Evolutionary conservation across 208 protist species (phyloP).

Genomic region (Acanthamoeba culbertsoni): DNA sequence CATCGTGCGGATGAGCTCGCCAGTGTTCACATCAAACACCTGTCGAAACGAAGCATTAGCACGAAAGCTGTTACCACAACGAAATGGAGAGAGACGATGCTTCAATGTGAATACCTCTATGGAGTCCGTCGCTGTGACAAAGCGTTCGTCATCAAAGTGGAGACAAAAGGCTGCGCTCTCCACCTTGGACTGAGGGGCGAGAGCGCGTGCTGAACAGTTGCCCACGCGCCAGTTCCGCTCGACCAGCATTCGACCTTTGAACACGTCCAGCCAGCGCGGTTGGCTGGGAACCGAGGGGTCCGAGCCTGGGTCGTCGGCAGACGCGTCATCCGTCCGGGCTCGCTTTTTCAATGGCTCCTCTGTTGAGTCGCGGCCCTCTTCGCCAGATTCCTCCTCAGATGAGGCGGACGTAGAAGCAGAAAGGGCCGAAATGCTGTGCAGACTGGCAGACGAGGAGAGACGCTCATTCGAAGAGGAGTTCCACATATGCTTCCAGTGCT

Average conservation of each 20-base stretch:
- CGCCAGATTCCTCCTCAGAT: neutral
- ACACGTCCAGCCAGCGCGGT: conserved; percentile 15
- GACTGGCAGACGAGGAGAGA: neutral
- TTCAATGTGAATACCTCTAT: neutral
- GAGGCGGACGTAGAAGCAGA: neutral
- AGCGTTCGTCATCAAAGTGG: conserved; percentile 43
- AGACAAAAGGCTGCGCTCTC: conserved; percentile 46
- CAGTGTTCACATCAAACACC: conserved; percentile 44
- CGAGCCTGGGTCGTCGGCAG: neutral
- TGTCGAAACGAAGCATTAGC: neutral
- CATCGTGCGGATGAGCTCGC: conserved; percentile 42
- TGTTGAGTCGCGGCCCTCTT: neutral
- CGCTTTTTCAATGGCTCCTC: neutral
- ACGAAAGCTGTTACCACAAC: neutral
- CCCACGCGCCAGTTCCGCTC: neutral
- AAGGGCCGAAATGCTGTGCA: neutral
- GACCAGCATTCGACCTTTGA: conserved; percentile 18
- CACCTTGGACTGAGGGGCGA: neutral
- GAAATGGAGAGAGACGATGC: neutral
- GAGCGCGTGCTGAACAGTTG: neutral
- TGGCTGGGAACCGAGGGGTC: neutral
- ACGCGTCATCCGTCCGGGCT: neutral
- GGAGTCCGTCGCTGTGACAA: conserved; percentile 41
- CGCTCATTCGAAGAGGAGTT: neutral
- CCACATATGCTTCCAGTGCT: conserved; percentile 3